These are phyloP conservation scores for Rhododendron kiyosumense DNA, from an alignment of 148 eudicot species.

Conservation along the genomic window DNA sequence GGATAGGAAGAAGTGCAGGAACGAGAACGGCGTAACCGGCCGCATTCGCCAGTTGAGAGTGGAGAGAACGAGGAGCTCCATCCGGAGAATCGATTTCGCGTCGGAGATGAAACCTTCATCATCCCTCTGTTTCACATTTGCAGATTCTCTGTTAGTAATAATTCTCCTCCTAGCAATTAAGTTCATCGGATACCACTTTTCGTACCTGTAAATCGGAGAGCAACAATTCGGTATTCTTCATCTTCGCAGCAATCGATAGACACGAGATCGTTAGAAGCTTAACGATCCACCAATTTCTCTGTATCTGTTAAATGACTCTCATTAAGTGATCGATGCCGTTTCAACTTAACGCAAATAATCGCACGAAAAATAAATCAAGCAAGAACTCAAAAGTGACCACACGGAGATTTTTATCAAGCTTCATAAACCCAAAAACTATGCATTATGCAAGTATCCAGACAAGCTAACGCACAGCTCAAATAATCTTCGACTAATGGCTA, in stretches of 20 bases:
- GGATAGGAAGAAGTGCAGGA: constrained; percentile 23
- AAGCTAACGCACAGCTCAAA: too few relatives aligned
- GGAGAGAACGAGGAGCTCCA: constrained; percentile 30
- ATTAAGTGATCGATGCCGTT: neutral
- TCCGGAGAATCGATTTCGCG: constrained; percentile 15
- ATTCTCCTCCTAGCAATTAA: neutral
- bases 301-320: neutral
- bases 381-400: neutral
- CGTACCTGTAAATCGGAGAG: constrained; percentile 24
- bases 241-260: constrained; percentile 33
- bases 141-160: neutral
- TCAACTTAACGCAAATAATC: neutral
- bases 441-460: too few relatives aligned
- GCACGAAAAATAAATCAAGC: neutral
- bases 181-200: neutral
- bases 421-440: neutral
- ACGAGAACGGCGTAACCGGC: constrained; percentile 33
- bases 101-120: constrained; percentile 22
- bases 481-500: too few relatives aligned
- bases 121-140: constrained; percentile 8
- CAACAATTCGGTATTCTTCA: constrained; percentile 13
- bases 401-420: neutral
- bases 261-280: constrained; percentile 18
- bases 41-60: constrained; percentile 35
- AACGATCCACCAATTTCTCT: constrained; percentile 23